A percentile compares a stretch with the other conserved stretches of the same genome.
Evolutionary conservation across 2,329 filamentous ascomycete genomes (phyloP).

Genomic region (Cladosporium sp.): DNA sequence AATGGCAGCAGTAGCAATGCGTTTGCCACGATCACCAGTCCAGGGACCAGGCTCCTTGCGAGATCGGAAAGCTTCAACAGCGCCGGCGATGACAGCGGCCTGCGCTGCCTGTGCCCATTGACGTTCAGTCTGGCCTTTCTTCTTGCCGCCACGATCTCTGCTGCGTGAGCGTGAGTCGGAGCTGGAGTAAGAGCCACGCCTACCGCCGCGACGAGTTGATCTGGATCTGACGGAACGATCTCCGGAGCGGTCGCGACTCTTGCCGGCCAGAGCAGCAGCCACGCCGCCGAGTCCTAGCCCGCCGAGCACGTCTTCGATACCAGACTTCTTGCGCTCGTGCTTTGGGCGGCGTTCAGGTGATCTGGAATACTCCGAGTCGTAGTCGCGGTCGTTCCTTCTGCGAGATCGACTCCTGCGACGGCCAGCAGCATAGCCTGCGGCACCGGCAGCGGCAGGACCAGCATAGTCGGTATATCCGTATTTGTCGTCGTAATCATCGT

Average conservation of each 20-base stretch:
- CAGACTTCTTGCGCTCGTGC: conserved; percentile 49
- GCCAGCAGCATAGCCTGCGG: conserved; percentile 34
- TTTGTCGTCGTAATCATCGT: conserved; percentile 53
- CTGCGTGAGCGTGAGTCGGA: conserved; percentile 47
- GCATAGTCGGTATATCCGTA: conserved; percentile 53
- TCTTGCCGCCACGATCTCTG: conserved; percentile 45
- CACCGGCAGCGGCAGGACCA: conserved; percentile 39
- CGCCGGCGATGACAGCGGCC: conserved; percentile 83
- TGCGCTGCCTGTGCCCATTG: conserved; percentile 74
- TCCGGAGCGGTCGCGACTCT: conserved; percentile 46
- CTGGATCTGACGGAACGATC: conserved; percentile 30
- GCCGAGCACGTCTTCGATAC: conserved; percentile 59
- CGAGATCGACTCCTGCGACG: conserved; percentile 20
- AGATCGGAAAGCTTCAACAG: conserved; percentile 85
- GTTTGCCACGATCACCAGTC: conserved; percentile 88
- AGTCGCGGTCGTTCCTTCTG: conserved; percentile 36
- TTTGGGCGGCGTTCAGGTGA: conserved; percentile 33
- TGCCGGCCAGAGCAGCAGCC: conserved; percentile 47
- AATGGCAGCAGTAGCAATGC: conserved; percentile 79
- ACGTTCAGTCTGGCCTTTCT: conserved; percentile 57
- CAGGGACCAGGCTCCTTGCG: conserved; percentile 85
- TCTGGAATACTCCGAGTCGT: conserved; percentile 42
- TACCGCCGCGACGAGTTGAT: conserved; percentile 48
- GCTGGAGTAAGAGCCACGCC: conserved; percentile 41
- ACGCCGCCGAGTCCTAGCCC: conserved; percentile 56